phyloP scores from a whole-genome alignment of 2,329 filamentous ascomycete species.

The Fusarium begoniae region DNA sequence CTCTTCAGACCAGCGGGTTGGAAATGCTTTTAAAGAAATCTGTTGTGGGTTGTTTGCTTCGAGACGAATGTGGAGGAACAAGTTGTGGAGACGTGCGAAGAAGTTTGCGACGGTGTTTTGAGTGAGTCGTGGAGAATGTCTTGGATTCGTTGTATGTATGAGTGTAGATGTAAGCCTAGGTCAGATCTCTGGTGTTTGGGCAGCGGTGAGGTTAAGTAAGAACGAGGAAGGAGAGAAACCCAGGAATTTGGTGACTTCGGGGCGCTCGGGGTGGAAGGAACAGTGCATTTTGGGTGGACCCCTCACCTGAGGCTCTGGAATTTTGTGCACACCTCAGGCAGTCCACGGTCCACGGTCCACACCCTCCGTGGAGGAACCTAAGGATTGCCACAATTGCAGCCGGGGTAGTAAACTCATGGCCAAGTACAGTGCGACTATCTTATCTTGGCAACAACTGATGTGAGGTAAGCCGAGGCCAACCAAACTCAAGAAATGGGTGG shows the following conservation, averaged over 20 bases:
- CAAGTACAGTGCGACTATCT: constrained; percentile 20
- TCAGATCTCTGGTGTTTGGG: constrained; percentile 12
- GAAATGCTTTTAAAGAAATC: constrained; percentile 10
- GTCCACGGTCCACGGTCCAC: background rate
- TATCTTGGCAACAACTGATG: constrained; percentile 19
- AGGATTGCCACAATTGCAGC: constrained; percentile 25
- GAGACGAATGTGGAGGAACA: constrained; percentile 1
- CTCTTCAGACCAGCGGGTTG: background rate
- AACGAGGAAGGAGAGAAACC: constrained; percentile 19
- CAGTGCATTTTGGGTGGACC: constrained; percentile 24
- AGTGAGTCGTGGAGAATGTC: constrained; percentile 12
- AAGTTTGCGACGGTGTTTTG: constrained; percentile 8
- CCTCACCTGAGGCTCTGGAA: constrained; percentile 38
- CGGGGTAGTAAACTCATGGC: background rate
- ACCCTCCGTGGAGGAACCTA: constrained; percentile 7
- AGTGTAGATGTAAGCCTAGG: constrained; percentile 10
- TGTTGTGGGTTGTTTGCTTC: background rate
- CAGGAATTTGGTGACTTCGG: constrained; percentile 30
- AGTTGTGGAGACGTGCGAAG: background rate
- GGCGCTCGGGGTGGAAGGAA: constrained; percentile 29
- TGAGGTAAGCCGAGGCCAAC: constrained; percentile 5
- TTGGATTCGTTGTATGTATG: background rate
- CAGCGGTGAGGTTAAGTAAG: constrained; percentile 34
- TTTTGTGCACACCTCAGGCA: constrained; percentile 20
- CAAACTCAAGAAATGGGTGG: background rate